phyloP scores from a whole-genome alignment of 176 grass and related monocot genomes.

The Thinopyrum elongatum region DNA sequence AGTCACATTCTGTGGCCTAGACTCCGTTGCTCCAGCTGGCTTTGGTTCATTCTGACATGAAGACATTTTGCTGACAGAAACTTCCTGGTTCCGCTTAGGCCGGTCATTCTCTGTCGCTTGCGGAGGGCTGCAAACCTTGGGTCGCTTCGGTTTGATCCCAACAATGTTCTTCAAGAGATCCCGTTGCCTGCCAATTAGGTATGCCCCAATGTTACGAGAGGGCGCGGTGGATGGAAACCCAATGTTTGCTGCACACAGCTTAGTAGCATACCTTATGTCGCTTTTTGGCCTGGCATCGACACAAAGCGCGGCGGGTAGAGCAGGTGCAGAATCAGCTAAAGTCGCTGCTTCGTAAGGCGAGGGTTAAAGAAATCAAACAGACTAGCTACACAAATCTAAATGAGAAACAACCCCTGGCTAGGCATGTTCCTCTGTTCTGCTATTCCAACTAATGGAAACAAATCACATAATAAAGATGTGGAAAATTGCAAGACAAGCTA shows the following conservation, averaged over 20 bases:
- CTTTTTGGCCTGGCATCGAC: constrained; percentile 90
- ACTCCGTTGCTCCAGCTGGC: background rate
- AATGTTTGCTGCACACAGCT: background rate
- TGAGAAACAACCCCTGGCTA: background rate
- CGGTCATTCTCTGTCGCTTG: constrained; percentile 11
- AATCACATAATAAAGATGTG: background rate
- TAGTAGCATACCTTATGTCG: constrained; percentile 66
- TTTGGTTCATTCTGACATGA: background rate
- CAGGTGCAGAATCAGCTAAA: constrained; percentile 74
- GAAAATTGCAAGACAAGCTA: background rate
- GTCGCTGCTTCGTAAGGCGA: constrained; percentile 66
- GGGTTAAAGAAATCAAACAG: constrained; percentile 46
- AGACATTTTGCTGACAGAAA: background rate
- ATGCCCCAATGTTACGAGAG: background rate
- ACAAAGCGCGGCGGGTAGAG: constrained; percentile 64
- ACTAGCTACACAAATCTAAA: background rate
- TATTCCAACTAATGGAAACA: background rate
- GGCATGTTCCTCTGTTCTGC: background rate
- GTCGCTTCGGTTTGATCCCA: constrained; percentile 77
- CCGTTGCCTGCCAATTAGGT: background rate
- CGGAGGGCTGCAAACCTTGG: constrained; percentile 27
- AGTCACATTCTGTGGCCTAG: constrained; percentile 27
- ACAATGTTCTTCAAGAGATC: constrained; percentile 82
- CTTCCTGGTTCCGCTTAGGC: constrained; percentile 21
- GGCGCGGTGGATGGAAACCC: background rate